Percentiles rank a stretch among this genome's conserved stretches.
phyloP scores from a whole-genome alignment of 2,329 filamentous ascomycete genomes.

The Pseudogymnoascus sp. region DNA sequence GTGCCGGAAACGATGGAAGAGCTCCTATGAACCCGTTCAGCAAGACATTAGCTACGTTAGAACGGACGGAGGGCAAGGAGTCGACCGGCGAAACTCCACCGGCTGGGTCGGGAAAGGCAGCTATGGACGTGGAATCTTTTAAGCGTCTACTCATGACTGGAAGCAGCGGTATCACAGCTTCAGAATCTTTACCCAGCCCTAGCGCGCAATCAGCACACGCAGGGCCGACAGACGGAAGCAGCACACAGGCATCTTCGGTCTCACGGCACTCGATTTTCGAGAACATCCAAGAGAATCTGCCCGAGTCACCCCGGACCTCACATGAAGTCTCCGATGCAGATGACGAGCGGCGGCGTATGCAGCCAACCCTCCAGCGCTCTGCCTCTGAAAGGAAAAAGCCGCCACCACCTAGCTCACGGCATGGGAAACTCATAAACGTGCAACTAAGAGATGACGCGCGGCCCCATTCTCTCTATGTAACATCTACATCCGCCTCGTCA shows the following conservation, averaged over 20 bases:
- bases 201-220: constrained; percentile 23
- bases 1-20: constrained; percentile 7
- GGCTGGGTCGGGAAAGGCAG: constrained; percentile 30
- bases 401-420: constrained; percentile 67
- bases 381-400: constrained; percentile 53
- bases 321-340: constrained; percentile 52
- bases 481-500: constrained; percentile 16
- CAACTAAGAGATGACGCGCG: constrained; percentile 34
- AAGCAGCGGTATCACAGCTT: constrained; percentile 37
- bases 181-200: constrained; percentile 22
- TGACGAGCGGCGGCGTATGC: constrained; percentile 35
- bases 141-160: constrained; percentile 69
- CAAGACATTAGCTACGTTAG: constrained; percentile 46
- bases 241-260: constrained; percentile 50
- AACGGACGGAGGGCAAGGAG: constrained; percentile 28
- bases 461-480: neutral
- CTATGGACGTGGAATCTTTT: constrained; percentile 72
- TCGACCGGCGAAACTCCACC: neutral
- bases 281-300: constrained; percentile 32
- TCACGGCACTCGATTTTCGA: constrained; percentile 54
- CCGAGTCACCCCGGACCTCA: constrained; percentile 48
- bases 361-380: constrained; percentile 19
- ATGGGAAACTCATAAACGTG: constrained; percentile 64
- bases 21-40: constrained; percentile 48
- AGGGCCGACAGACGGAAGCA: constrained; percentile 39